Percentiles rank a stretch among this genome's conserved stretches.
These are phyloP conservation scores for Amanita brunnescens DNA, from an alignment of 768 basidiomycete species.

Conservation along the genomic window DNA sequence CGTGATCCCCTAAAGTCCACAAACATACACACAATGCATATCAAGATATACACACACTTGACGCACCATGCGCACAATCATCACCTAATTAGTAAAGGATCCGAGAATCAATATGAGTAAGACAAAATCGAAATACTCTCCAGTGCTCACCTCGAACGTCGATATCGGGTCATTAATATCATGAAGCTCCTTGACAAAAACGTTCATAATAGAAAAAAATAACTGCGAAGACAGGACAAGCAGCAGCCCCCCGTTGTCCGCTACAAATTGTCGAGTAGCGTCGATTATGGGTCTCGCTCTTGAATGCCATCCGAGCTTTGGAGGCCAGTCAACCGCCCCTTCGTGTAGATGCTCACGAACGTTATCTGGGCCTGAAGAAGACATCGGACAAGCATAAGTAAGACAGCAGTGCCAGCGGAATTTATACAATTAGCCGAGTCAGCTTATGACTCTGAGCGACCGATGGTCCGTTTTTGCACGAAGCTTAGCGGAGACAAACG, in stretches of 20 bases:
- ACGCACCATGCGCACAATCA: background rate
- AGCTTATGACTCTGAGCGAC: too few species aligned
- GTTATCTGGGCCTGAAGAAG: background rate
- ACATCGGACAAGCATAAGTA: background rate
- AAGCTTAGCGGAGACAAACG: too few species aligned
- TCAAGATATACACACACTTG: background rate
- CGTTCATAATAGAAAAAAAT: constrained; percentile 53
- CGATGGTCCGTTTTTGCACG: too few species aligned
- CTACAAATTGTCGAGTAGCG: constrained; percentile 6
- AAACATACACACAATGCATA: background rate
- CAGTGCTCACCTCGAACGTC: constrained; percentile 39
- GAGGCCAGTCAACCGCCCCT: background rate
- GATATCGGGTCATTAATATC: constrained; percentile 49
- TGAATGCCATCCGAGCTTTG: background rate
- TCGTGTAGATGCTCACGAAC: background rate
- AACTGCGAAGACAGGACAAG: constrained; percentile 49
- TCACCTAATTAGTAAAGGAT: background rate
- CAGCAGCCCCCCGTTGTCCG: constrained; percentile 47
- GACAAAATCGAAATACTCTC: background rate
- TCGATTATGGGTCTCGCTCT: background rate
- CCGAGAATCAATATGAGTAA: background rate
- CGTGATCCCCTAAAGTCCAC: constrained; percentile 36
- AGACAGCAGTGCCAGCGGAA: too few species aligned
- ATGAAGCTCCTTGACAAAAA: constrained; percentile 56
- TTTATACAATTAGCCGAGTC: too few species aligned